Conservation (phyloP, 768 basidiomycete species). For the Mycena rosella region DNA sequence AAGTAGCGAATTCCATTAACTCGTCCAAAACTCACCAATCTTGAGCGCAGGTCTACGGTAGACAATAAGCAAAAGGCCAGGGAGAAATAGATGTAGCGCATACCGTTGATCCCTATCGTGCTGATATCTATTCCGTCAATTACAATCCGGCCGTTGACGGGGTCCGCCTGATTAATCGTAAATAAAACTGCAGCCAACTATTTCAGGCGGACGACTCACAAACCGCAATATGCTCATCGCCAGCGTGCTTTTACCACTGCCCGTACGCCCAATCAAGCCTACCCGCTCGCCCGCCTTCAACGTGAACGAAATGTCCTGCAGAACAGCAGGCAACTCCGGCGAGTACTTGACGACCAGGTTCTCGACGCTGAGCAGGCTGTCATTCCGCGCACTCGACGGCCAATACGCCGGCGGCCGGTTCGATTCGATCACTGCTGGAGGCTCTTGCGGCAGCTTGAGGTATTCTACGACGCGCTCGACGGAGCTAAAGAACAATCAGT, state of each 20-base stretch:
- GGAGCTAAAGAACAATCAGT: constrained; percentile 63
- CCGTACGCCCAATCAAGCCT: constrained; percentile 74
- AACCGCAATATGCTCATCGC: constrained; percentile 78
- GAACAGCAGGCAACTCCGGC: constrained; percentile 85
- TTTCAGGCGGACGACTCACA: constrained; percentile 46
- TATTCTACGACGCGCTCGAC: constrained; percentile 95
- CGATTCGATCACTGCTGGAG: constrained; percentile 79
- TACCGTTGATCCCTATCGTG: constrained; percentile 71
- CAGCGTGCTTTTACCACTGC: constrained; percentile 73
- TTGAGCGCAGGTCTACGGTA: constrained; percentile 29
- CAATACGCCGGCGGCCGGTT: constrained; percentile 91
- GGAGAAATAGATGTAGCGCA: neutral
- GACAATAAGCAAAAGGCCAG: neutral
- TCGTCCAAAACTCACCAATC: constrained; percentile 7
- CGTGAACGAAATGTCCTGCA: constrained; percentile 82
- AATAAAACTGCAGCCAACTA: neutral
- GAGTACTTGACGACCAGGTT: constrained; percentile 87
- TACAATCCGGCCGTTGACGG: constrained; percentile 66
- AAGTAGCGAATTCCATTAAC: neutral
- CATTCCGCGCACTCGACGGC: constrained; percentile 79
- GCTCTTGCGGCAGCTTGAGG: constrained; percentile 90
- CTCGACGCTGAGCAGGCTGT: constrained; percentile 75
- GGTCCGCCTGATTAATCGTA: constrained; percentile 58
- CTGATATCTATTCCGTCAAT: constrained; percentile 80
- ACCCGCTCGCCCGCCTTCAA: constrained; percentile 81